Evolutionary conservation across 2,329 filamentous ascomycete species (phyloP).

Genomic region (Pseudopyricularia cyperi): DNA sequence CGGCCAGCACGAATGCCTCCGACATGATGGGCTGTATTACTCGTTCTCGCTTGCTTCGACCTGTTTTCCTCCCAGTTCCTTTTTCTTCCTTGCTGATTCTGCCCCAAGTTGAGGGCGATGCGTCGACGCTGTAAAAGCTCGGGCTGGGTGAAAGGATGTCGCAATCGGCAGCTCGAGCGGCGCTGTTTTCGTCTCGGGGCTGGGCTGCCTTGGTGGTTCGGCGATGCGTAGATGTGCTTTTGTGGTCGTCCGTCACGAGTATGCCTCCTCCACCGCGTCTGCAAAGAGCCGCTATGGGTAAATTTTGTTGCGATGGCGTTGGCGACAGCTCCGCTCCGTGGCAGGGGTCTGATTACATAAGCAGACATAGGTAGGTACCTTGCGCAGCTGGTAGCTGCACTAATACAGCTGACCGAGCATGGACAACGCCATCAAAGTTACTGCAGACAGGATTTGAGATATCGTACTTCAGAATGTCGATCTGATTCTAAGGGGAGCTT

Average conservation of each 20-base stretch:
- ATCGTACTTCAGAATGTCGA: too few relatives aligned
- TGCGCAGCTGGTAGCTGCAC: too few relatives aligned
- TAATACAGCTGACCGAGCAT: too few relatives aligned
- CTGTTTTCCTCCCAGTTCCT: not conserved
- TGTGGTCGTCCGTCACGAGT: not conserved
- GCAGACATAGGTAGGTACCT: not conserved
- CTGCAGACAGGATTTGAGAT: too few relatives aligned
- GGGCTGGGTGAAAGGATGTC: not conserved
- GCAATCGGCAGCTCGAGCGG: not conserved
- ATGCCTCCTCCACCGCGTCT: not conserved
- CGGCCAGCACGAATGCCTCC: slow-evolving; percentile 17
- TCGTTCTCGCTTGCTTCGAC: not conserved
- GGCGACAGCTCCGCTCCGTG: not conserved
- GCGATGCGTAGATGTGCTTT: not conserved
- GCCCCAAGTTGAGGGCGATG: not conserved
- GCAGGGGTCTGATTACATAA: not conserved
- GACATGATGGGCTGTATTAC: slow-evolving; percentile 18
- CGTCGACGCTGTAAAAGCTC: not conserved
- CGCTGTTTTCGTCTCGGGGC: not conserved
- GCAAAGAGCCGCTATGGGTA: not conserved
- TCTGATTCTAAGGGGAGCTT: too few relatives aligned
- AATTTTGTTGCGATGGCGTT: not conserved
- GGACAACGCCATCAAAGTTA: too few relatives aligned
- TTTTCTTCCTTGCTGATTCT: not conserved
- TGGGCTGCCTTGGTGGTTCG: not conserved